Conservation (phyloP, 1,284 basidiomycete species). For the Ustilago trichophora region DNA sequence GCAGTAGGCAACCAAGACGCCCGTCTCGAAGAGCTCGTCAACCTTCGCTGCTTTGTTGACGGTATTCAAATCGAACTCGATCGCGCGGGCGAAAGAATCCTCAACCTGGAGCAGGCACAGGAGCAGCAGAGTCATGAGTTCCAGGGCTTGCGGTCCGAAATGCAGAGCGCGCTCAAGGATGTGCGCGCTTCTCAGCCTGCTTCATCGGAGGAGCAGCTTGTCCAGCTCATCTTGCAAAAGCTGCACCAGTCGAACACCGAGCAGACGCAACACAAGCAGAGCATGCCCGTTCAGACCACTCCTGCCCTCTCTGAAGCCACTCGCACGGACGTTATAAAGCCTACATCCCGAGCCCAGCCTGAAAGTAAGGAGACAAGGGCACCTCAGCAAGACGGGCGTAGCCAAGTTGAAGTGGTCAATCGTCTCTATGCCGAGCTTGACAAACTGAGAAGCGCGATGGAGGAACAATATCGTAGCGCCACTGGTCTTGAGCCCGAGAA, state of each 20-base stretch:
- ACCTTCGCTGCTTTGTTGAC: constrained; percentile 46
- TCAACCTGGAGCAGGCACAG: constrained; percentile 45
- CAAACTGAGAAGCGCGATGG: constrained; percentile 33
- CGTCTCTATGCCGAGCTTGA: constrained; percentile 45
- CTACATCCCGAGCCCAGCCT: not conserved
- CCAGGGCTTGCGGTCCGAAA: constrained; percentile 34
- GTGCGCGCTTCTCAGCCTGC: constrained; percentile 16
- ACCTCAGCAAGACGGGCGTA: constrained; percentile 11
- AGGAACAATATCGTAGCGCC: constrained; percentile 34
- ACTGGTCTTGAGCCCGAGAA: not conserved
- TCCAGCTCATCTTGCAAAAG: constrained; percentile 27
- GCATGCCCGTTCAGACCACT: not conserved
- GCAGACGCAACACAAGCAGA: constrained; percentile 1
- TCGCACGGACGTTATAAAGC: not conserved
- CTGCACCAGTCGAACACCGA: constrained; percentile 2
- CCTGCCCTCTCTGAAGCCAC: not conserved
- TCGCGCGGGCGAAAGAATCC: constrained; percentile 43
- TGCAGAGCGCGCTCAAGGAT: constrained; percentile 34
- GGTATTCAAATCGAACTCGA: constrained; percentile 49
- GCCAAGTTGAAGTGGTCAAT: constrained; percentile 38
- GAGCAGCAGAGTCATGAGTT: constrained; percentile 47
- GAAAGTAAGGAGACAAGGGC: not conserved
- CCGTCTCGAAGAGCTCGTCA: constrained; percentile 42
- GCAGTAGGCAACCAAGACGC: constrained; percentile 39
- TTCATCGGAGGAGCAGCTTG: constrained; percentile 17